Percentiles rank a stretch among this genome's conserved stretches.
phyloP scores from a whole-genome alignment of 176 grass and related monocot genomes.

The Oryza nivara region DNA sequence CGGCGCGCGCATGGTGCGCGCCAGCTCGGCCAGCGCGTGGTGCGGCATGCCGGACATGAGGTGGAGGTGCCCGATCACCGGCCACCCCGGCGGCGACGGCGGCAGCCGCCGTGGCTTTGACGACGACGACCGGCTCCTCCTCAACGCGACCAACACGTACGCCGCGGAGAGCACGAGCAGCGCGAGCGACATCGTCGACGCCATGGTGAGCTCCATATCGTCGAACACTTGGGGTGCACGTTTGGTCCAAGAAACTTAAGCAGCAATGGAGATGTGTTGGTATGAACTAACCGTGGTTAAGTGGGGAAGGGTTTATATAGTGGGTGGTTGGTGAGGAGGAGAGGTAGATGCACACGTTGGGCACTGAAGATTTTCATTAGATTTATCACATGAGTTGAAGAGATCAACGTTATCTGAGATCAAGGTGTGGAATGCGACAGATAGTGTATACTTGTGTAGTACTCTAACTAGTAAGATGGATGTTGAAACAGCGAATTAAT shows the following conservation, averaged over 20 bases:
- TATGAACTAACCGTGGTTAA: neutral
- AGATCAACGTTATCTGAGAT: neutral
- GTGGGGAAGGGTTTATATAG: neutral
- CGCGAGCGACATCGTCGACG: neutral
- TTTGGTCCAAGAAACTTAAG: neutral
- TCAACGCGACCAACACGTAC: conserved; percentile 2
- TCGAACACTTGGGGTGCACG: neutral
- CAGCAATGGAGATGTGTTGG: neutral
- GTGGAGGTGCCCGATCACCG: conserved; percentile 50
- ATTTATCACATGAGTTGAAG: neutral
- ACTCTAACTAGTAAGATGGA: too few species aligned
- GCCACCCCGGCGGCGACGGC: conserved; percentile 42
- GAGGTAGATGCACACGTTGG: neutral
- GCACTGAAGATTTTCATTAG: neutral
- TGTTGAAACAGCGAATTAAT: too few species aligned
- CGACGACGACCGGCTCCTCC: neutral
- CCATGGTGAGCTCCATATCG: conserved; percentile 30
- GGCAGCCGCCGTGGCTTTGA: conserved; percentile 24
- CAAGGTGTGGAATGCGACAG: neutral
- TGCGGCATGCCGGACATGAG: conserved; percentile 48
- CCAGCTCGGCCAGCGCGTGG: conserved; percentile 36
- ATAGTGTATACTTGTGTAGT: neutral
- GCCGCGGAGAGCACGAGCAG: neutral
- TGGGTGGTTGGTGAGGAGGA: conserved; percentile 8
- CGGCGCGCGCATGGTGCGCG: conserved; percentile 25